These are phyloP conservation scores for Lachancea nothofagi DNA, from an alignment of 805 yeast genomes.

Conservation along the genomic window DNA sequence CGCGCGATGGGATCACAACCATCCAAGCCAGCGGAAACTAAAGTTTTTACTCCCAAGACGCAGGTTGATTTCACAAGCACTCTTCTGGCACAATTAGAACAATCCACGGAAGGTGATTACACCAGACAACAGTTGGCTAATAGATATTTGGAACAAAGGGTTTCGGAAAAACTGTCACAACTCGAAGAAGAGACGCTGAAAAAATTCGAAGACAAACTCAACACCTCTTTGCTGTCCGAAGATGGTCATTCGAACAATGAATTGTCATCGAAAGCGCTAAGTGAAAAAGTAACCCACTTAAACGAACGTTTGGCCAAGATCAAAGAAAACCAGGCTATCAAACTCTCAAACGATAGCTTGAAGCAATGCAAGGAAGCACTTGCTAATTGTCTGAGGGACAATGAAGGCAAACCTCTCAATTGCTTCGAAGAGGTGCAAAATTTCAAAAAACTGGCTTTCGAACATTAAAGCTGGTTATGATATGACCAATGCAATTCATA, in stretches of 20 bases:
- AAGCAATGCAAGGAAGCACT: constrained; percentile 44
- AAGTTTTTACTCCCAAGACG: constrained; percentile 59
- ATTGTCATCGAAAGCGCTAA: constrained; percentile 30
- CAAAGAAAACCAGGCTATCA: constrained; percentile 24
- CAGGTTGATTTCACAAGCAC: constrained; percentile 65
- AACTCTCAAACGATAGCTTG: constrained; percentile 22
- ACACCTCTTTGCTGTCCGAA: constrained; percentile 35
- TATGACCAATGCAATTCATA: background rate
- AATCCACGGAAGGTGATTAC: constrained; percentile 60
- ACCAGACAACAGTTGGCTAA: constrained; percentile 66
- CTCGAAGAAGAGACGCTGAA: constrained; percentile 49
- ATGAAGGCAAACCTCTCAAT: constrained; percentile 60
- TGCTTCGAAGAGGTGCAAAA: constrained; percentile 77
- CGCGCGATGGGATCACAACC: constrained; percentile 50
- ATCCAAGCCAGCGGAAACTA: constrained; percentile 55
- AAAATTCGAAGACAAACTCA: constrained; percentile 47
- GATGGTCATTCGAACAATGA: constrained; percentile 23
- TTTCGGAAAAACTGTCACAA: constrained; percentile 48
- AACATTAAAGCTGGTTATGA: constrained; percentile 31
- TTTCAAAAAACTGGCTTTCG: constrained; percentile 55
- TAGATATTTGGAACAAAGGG: constrained; percentile 59
- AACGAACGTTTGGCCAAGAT: constrained; percentile 35
- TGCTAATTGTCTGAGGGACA: constrained; percentile 51
- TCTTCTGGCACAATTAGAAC: constrained; percentile 57
- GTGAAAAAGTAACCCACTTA: constrained; percentile 41